phyloP scores from a whole-genome alignment of 257 asterid genomes.

The Paraleonurus japonicus region DNA sequence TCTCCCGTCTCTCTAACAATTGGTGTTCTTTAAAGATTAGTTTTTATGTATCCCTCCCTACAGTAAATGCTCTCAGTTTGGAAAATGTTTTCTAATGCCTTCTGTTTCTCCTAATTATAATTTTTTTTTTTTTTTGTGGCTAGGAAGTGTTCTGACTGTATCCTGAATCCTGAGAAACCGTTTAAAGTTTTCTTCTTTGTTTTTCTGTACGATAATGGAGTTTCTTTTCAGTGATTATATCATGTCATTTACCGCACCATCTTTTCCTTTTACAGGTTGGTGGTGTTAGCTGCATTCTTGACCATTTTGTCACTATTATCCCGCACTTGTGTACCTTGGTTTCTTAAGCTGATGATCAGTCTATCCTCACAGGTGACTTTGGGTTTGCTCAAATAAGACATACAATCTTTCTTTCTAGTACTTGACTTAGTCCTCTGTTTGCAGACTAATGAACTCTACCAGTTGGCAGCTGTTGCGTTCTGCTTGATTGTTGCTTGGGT shows the following conservation, averaged over 20 bases:
- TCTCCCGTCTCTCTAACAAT: too few species aligned
- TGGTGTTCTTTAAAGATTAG: slow-evolving; percentile 14
- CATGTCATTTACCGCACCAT: slow-evolving; percentile 15
- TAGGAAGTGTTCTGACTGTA: slow-evolving; percentile 4
- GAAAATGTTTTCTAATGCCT: background rate
- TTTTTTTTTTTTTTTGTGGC: background rate
- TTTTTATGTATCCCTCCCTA: slow-evolving; percentile 8
- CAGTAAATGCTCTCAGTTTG: slow-evolving; percentile 12
- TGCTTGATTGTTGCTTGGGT: slow-evolving; percentile 94
- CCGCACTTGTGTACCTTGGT: slow-evolving; percentile 69
- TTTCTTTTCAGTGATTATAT: slow-evolving; percentile 22
- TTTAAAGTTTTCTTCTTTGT: slow-evolving; percentile 12
- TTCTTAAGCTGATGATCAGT: slow-evolving; percentile 76
- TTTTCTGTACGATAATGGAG: slow-evolving; percentile 3
- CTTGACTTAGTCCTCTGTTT: slow-evolving; percentile 36
- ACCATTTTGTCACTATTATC: slow-evolving; percentile 49
- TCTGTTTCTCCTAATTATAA: background rate
- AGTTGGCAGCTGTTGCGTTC: slow-evolving; percentile 81
- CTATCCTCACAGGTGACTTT: slow-evolving; percentile 72
- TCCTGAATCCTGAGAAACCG: slow-evolving; percentile 17
- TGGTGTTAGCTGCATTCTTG: slow-evolving; percentile 55
- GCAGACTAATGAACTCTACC: slow-evolving; percentile 91
- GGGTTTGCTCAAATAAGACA: slow-evolving; percentile 28
- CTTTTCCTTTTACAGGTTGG: slow-evolving; percentile 51
- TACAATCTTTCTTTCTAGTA: slow-evolving; percentile 20